Base-by-base conservation (phyloP, 257 asterid species). In the Ilex asprella region DNA sequence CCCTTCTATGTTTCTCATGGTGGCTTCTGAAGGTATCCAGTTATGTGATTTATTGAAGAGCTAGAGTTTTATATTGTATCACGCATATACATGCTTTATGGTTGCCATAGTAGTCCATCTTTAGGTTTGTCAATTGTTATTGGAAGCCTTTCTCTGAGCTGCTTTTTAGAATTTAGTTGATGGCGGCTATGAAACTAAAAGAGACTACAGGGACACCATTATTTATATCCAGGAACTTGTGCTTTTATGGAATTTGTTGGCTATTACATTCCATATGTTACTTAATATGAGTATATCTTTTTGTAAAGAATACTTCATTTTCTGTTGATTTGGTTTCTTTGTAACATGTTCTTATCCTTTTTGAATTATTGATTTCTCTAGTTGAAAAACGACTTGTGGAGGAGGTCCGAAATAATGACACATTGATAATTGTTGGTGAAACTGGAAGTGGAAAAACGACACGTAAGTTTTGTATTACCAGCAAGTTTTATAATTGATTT, bases 391-490 rank as follows among this genome's bases (percentile, higher is more conserved):
- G 81, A 67, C 96, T 92, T 21, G 64, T 92, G 76, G 99, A 89
- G 74, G 97, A 92, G 83, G 88, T 86, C 62, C 70, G 73, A 58
- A 82, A 78, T n/a, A 81, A 89, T 53, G 91, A 83, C 70, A 73
- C 92, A 5, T 82, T 92, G 52, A 89, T 92, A 68, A 78, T 92
- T 77, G 99, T 92, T 55, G 99, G 99, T 76, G 97, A 92, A 76
- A 89, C 99, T 63, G 96, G 96, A 51, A 92, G 98, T 66, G 98
- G 98, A 73, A 89, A 92, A 80, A 92, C 98, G 65, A 92, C 98
- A 39, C 98, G 98, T 92, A 79, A 86, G 98, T 76, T 56, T 57
- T 66, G 3, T 14, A 30, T 21, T 52, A 50, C 59, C 51, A 9
- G 27, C 12, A 11, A 47, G 58, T 58, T 57, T 64, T n/a, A 41